Base-by-base conservation (phyloP, 2,329 filamentous ascomycete genomes). In the Chrysosporium keratinophilum region DNA sequence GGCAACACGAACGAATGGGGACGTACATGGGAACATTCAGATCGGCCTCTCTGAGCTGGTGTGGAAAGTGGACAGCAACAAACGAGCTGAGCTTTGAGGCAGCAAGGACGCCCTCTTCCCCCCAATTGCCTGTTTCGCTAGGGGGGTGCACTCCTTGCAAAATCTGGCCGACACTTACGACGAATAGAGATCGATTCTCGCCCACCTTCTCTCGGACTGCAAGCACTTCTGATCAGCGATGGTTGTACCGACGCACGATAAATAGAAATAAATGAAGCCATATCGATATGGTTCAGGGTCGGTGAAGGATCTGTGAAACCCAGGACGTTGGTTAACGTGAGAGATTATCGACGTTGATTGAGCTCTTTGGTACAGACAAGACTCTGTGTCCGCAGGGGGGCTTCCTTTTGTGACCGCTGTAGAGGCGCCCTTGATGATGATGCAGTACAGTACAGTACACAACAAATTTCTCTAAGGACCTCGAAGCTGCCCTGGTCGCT, bases 281-380 rank as follows among this genome's bases (percentile, higher is more conserved):
- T 43, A 43, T 35, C n/a, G 39, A 14, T 43, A 51, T 43, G 40
- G 11, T 44, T 51, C 49, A 51, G 39, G 48, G 49, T 44, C 44
- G 12, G 44, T 44, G 19, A 17, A 37, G 40, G 23, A 37, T 51
- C 40, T 44, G 49, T 51, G 40, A 37, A 51, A 51, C 49, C 49
- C 49, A 51, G 40, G 49, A 51, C 49, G 49, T 51, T 51, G 49
- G 49, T 51, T 51, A 39, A 51, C 49, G 49, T 51, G 49, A 44
- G 49, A 43, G 44, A 43, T 51, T 39, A 51, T 51, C 49, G 49
- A 44, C 49, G 17, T 42, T 23, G 28, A 19, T 44, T 40, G 40
- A 44, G 17, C n/a, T 28, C 11, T 44, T 37, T 51, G 40, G 39
- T 15, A 47, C 10, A 3, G 20, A 37, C 46, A 28, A 49, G 14